Base-by-base conservation (phyloP, 2,329 filamentous ascomycete genomes). In the Trichoderma koningiopsis region DNA sequence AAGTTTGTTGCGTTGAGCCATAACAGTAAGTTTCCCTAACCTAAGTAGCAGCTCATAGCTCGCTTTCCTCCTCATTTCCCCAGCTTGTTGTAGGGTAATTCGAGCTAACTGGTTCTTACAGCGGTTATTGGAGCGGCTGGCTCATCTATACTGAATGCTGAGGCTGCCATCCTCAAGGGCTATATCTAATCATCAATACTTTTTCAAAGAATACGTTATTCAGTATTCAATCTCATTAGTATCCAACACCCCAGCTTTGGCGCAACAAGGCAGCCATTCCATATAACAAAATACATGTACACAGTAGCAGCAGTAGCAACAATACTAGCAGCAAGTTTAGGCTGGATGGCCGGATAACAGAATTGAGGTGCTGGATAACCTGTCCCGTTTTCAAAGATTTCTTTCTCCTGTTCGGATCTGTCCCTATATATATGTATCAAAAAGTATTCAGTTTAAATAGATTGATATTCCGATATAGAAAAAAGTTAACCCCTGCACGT, bases 111-210 rank as follows among this genome's bases (percentile, higher is more conserved):
- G 14, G 3, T 43, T 43, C 16, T 6, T 55, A 11, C 19, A 89
- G 90, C 95, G 71, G 92, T 99, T 68, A 95, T 99, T 78, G 95
- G 95, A 73, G 96, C 96, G 37, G 94, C 95, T n/a, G 96, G 96
- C 13, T 96, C 93, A 2, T 97, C 93, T 37, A 97, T 98, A 81
- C 81, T 98, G 75, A 98, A 98, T 76, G 94, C 94, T 33, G 95
- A 97, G 80, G 93, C 94, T 33, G 93, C 94, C 29, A 90, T 97
- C 13, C 87, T 97, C 73, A 96, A 97, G 84, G 95, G 94, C 5
- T 93, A 91, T 76, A 85, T 94, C 72, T 94, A 84, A 79, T 65
- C 14, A 24, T n/a, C n/a, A n/a, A n/a, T 16, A 4, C 35, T 31
- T n/a, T 19, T 16, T 27, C 27, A 19, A 19, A 43, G n/a, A n/a